These are phyloP conservation scores for Gonium pectorale DNA, from an alignment of 139 green algal species.

Conservation along the genomic window DNA sequence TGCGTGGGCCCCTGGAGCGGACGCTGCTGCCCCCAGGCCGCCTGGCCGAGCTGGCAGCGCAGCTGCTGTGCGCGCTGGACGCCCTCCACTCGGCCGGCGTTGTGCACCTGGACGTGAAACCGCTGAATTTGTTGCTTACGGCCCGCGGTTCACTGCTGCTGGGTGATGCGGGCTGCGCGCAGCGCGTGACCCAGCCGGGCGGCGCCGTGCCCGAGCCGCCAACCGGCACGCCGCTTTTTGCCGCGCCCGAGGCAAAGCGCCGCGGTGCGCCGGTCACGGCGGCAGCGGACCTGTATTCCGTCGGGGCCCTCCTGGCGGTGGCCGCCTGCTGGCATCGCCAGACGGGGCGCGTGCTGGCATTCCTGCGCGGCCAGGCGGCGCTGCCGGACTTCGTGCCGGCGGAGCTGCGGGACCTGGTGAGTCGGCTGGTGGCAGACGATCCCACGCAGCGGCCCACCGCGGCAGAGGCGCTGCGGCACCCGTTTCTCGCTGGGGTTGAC, in stretches of 20 bases:
- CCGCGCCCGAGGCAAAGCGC: not conserved
- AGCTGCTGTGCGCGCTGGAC: not conserved
- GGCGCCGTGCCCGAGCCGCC: not conserved
- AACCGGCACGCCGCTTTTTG: not conserved
- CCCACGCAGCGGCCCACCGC: not conserved
- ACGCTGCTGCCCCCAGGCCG: not conserved
- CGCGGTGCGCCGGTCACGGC: not conserved
- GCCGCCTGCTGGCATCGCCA: not conserved
- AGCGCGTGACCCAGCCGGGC: not conserved
- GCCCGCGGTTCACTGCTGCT: constrained; percentile 60
- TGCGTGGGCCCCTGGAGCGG: not conserved
- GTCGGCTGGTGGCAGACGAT: not conserved
- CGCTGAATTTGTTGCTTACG: constrained; percentile 78
- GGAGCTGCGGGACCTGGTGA: not conserved
- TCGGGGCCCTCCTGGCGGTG: constrained; percentile 8
- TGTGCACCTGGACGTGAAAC: constrained; percentile 86
- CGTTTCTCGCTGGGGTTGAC: constrained; percentile 7
- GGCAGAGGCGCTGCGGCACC: constrained; percentile 9
- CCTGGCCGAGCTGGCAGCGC: constrained; percentile 3
- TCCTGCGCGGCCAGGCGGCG: not conserved
- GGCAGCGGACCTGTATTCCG: constrained; percentile 12
- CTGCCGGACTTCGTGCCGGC: constrained; percentile 17
- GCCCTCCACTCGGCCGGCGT: not conserved
- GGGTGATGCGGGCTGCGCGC: constrained; percentile 63
- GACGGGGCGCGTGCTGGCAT: constrained; percentile 23